These are phyloP conservation scores for Boechera stricta DNA, from an alignment of 345 rosid species.

Conservation along the genomic window DNA sequence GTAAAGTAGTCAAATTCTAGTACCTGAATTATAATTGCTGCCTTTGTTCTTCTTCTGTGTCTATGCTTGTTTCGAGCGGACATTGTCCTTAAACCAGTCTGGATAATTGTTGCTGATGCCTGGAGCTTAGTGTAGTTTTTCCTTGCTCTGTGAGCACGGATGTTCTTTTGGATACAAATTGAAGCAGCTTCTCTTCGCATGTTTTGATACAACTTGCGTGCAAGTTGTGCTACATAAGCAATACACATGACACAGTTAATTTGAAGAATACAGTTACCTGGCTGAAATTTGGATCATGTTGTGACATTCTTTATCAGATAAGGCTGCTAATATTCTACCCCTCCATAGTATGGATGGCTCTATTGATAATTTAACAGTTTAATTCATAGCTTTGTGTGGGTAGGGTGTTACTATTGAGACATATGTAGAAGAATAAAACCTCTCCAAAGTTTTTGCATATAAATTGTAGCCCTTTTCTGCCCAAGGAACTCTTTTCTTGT, in stretches of 20 bases:
- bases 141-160: slow-evolving; percentile 54
- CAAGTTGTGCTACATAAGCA: slow-evolving; percentile 55
- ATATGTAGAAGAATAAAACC: slow-evolving; percentile 48
- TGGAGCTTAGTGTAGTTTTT: slow-evolving; percentile 51
- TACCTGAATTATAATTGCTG: slow-evolving; percentile 67
- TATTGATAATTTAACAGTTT: neutral
- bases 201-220: slow-evolving; percentile 60
- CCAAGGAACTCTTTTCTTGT: slow-evolving; percentile 57
- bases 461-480: slow-evolving; percentile 52
- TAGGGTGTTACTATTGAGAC: slow-evolving; percentile 24
- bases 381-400: slow-evolving; percentile 6
- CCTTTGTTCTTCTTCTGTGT: slow-evolving; percentile 63
- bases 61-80: slow-evolving; percentile 59
- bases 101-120: slow-evolving; percentile 55
- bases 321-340: neutral
- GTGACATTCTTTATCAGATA: neutral
- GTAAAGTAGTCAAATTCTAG: neutral
- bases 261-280: slow-evolving; percentile 14
- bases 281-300: slow-evolving; percentile 9
- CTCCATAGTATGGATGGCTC: neutral
- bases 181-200: slow-evolving; percentile 67
- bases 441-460: slow-evolving; percentile 58
- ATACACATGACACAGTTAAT: slow-evolving; percentile 29
- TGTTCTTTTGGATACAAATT: slow-evolving; percentile 53
- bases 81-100: slow-evolving; percentile 66